Base-by-base conservation (phyloP, 2,329 filamentous ascomycete species). In the Cladorrhinum sp. region DNA sequence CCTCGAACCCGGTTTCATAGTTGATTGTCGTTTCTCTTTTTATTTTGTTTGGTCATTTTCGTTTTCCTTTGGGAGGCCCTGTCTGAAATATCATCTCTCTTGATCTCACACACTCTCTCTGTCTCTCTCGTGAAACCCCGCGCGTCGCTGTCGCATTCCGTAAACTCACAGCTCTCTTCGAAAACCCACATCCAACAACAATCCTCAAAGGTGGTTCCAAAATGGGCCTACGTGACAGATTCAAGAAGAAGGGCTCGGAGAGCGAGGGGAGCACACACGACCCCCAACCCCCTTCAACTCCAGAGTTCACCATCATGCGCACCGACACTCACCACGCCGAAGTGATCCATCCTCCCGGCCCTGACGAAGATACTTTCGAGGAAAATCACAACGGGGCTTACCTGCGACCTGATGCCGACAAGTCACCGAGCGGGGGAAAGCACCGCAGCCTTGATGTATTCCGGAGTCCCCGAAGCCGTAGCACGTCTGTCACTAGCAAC, bases 271-370 rank as follows among this genome's bases (percentile, higher is more conserved):
- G 67, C 49, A 67, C 72, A 36, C 62, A 72, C n/a, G 67, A 71
- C 62, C 62, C 68, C 74, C 63, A 73, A 75, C 62, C 76, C 20
- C 68, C 75, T 56, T 67, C 73, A 50, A 72, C 79, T 1, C 87
- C 89, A 60, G 86, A 90, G 67, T 92, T 97, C 77, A 91, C 83
- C 64, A 92, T 97, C 77, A 82, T 95, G 70, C 88, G 92, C 63
- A 89, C 91, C 65, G 93, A 96, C 71, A 96, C 93, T 1, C 77
- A 86, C 65, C 86, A 88, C 1, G 84, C 92, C 72, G 92, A 97
- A 73, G 78, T 89, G 66, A 91, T 96, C 72, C 80, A 85, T 59
- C 90, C 91, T 10, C 89, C 92, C 6, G 73, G 64, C 68, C 70
- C 32, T 60, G 54, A 51, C 55, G 55, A 36, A 62, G 36, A 20